phyloP scores from a whole-genome alignment of 2,329 filamentous ascomycete genomes.

The Bimuria novae-zelandiae region DNA sequence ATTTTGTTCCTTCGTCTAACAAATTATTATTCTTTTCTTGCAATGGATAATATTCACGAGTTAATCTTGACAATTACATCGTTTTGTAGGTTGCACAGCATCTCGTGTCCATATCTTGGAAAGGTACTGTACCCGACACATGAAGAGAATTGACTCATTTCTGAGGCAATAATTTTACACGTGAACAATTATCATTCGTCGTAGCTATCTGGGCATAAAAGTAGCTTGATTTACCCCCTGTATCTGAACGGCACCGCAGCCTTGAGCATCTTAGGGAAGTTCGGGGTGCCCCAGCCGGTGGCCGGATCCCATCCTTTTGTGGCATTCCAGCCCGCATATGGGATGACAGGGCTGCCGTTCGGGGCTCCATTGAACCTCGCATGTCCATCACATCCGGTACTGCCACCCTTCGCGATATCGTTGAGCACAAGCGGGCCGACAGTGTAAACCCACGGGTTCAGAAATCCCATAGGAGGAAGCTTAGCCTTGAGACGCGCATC shows the following conservation, averaged over 20 bases:
- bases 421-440: constrained; percentile 51
- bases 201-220: too few relatives aligned
- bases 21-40: too few relatives aligned
- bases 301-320: constrained; percentile 44
- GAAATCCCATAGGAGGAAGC: constrained; percentile 57
- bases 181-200: too few relatives aligned
- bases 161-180: too few relatives aligned
- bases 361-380: constrained; percentile 29
- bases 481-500: constrained; percentile 61
- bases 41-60: too few relatives aligned
- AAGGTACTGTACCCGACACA: too few relatives aligned
- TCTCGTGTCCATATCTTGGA: too few relatives aligned
- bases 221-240: constrained; percentile 26
- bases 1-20: too few relatives aligned
- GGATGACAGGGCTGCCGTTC: constrained; percentile 39
- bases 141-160: too few relatives aligned
- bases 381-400: constrained; percentile 43
- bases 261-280: constrained; percentile 37
- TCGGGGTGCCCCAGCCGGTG: constrained; percentile 37
- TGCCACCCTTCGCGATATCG: constrained; percentile 48
- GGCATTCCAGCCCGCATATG: constrained; percentile 37
- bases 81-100: too few relatives aligned
- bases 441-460: constrained; percentile 64
- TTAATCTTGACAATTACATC: too few relatives aligned
- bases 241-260: constrained; percentile 30